Evolutionary conservation across 1,284 basidiomycete species (phyloP).

Genomic region (Ganoderma lingzhi): DNA sequence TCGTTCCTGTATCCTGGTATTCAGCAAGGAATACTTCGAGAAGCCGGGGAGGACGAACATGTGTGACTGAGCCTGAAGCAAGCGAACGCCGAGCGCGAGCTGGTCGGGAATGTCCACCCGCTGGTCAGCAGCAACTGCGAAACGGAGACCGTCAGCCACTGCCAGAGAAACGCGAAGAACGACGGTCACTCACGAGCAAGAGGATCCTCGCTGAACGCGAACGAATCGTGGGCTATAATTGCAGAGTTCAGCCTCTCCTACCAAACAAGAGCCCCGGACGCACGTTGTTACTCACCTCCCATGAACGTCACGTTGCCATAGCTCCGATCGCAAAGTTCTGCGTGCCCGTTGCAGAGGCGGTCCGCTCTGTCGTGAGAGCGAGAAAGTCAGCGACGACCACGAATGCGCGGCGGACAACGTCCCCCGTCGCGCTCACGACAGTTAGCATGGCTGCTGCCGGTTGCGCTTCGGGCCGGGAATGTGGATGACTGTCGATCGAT

Average conservation of each 20-base stretch:
- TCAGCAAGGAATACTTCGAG: background rate
- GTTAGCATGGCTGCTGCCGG: background rate
- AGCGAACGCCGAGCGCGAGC: slow-evolving; percentile 71
- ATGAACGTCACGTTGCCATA: slow-evolving; percentile 73
- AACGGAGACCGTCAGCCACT: background rate
- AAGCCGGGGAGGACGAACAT: slow-evolving; percentile 34
- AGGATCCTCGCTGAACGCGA: slow-evolving; percentile 61
- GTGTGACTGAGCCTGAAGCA: slow-evolving; percentile 80
- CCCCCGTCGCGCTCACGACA: slow-evolving; percentile 5
- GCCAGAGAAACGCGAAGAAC: no score
- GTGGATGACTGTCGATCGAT: background rate
- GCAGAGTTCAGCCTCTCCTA: slow-evolving; percentile 13
- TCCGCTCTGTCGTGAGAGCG: slow-evolving; percentile 28
- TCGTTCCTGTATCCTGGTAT: slow-evolving; percentile 32
- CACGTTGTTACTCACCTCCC: slow-evolving; percentile 45
- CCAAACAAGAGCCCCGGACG: background rate
- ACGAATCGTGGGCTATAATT: slow-evolving; percentile 70
- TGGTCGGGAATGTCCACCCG: slow-evolving; percentile 66
- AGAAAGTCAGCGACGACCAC: background rate
- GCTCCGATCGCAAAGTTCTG: slow-evolving; percentile 63
- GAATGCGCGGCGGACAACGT: background rate
- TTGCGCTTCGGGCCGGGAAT: background rate
- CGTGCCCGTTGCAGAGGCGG: slow-evolving; percentile 58
- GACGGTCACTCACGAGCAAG: slow-evolving; percentile 49
- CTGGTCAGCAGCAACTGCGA: slow-evolving; percentile 64